Conservation (phyloP, 139 green algal species). For the Astrephomene gubernaculifera region DNA sequence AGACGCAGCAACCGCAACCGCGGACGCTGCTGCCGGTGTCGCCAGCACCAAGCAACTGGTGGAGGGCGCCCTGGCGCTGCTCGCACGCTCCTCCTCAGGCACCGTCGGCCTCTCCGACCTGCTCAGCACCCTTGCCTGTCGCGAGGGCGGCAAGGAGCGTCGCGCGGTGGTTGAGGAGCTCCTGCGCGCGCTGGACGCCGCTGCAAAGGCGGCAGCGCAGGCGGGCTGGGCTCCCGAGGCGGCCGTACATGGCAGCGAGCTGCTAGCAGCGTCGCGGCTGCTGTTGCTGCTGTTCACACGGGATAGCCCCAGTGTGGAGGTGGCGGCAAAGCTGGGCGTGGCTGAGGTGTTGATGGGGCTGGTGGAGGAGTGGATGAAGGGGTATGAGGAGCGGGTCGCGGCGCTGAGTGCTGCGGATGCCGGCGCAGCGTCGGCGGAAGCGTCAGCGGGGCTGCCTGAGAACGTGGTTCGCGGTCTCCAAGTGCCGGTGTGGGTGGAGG, state of each 20-base stretch:
- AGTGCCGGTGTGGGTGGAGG: constrained; percentile 87
- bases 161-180: constrained; percentile 69
- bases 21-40: constrained; percentile 1
- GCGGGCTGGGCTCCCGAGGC: not conserved
- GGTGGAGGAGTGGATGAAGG: constrained; percentile 74
- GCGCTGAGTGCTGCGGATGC: not conserved
- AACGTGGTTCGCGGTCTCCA: constrained; percentile 25
- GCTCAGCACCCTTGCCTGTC: constrained; percentile 65
- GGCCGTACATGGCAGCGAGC: constrained; percentile 1
- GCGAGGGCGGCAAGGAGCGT: constrained; percentile 65
- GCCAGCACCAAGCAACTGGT: constrained; percentile 60
- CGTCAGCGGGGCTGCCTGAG: not conserved
- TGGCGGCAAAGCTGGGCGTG: constrained; percentile 58
- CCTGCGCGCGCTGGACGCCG: constrained; percentile 53
- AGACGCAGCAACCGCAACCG: constrained; percentile 13
- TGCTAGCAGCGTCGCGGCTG: constrained; percentile 68
- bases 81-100: constrained; percentile 53
- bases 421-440: not conserved
- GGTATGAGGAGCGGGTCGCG: constrained; percentile 43
- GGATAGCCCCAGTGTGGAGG: constrained; percentile 56
- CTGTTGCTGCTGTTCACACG: constrained; percentile 82
- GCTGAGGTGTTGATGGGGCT: constrained; percentile 56
- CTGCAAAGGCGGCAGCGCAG: constrained; percentile 5
- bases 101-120: constrained; percentile 67
- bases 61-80: constrained; percentile 65